Evolutionary conservation across 371 early-diverging fungal species (phyloP).

Genomic region (Mortierella sp.): DNA sequence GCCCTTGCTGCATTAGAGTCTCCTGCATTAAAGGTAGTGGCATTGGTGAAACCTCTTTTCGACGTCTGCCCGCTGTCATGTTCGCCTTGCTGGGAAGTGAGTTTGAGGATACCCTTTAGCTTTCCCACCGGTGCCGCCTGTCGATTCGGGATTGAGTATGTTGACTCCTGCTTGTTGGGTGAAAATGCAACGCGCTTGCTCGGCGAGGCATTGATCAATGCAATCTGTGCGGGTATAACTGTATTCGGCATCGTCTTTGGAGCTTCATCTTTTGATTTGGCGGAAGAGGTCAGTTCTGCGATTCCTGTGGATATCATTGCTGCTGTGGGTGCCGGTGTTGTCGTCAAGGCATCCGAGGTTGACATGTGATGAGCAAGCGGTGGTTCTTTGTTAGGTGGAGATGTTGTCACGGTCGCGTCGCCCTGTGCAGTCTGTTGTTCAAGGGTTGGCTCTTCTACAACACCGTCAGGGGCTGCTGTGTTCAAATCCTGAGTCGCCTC

Average conservation of each 20-base stretch:
- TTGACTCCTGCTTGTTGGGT: slow-evolving; percentile 32
- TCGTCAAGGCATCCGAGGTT: neutral
- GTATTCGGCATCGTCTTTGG: neutral
- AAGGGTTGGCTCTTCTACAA: too few relatives aligned
- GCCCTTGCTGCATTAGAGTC: neutral
- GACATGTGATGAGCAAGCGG: too few relatives aligned
- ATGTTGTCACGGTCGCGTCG: too few relatives aligned
- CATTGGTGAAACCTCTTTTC: neutral
- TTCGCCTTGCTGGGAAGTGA: neutral
- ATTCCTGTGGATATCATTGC: neutral
- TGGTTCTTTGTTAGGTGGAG: too few relatives aligned
- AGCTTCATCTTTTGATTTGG: too few relatives aligned
- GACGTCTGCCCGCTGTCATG: neutral
- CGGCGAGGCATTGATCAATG: slow-evolving; percentile 33
- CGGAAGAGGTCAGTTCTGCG: too few relatives aligned
- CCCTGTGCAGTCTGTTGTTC: too few relatives aligned
- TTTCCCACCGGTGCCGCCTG: neutral
- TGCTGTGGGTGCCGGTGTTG: too few relatives aligned
- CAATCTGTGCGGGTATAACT: slow-evolving; percentile 31
- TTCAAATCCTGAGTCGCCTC: too few relatives aligned
- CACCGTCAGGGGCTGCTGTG: too few relatives aligned
- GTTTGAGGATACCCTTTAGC: slow-evolving; percentile 31
- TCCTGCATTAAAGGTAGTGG: neutral
- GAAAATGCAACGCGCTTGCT: slow-evolving; percentile 41
- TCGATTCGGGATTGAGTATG: slow-evolving; percentile 20